These are phyloP conservation scores for Phytophthora parvispora DNA, from an alignment of 352 stramenopile species.

Conservation along the genomic window DNA sequence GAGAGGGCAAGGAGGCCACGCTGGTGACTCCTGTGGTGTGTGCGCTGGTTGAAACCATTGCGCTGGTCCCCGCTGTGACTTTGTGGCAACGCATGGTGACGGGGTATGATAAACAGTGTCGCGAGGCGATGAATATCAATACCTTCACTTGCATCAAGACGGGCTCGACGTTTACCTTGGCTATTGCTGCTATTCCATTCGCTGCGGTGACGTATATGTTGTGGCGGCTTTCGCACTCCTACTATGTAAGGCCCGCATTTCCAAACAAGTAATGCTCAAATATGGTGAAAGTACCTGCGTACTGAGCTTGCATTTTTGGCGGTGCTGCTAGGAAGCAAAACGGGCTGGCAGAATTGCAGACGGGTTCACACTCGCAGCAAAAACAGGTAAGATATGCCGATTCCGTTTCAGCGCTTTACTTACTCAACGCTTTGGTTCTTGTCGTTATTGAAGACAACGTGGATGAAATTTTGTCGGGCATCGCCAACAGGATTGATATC, in stretches of 20 bases:
- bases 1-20: constrained; percentile 69
- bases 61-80: constrained; percentile 58
- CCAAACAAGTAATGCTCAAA: no score
- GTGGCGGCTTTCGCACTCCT: constrained; percentile 73
- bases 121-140: constrained; percentile 48
- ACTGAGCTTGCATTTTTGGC: no score
- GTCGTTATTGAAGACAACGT: constrained; percentile 63
- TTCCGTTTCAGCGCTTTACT: not conserved
- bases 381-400: constrained; percentile 49
- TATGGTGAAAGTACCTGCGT: not conserved
- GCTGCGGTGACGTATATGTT: constrained; percentile 55
- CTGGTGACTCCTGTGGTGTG: constrained; percentile 64
- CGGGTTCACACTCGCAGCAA: constrained; percentile 78
- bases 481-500: constrained; percentile 82
- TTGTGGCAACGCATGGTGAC: constrained; percentile 70
- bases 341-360: constrained; percentile 58
- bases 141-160: constrained; percentile 71
- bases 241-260: constrained; percentile 59
- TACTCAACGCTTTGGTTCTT: not conserved
- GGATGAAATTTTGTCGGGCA: constrained; percentile 73
- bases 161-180: constrained; percentile 40
- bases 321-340: constrained; percentile 51
- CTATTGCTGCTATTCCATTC: constrained; percentile 58
- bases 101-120: constrained; percentile 57
- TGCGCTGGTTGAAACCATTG: constrained; percentile 54